Percentiles rank a stretch among this genome's conserved stretches.
These are phyloP conservation scores for Solanum corneliomulleri DNA, from an alignment of 257 asterid species.

Conservation along the genomic window DNA sequence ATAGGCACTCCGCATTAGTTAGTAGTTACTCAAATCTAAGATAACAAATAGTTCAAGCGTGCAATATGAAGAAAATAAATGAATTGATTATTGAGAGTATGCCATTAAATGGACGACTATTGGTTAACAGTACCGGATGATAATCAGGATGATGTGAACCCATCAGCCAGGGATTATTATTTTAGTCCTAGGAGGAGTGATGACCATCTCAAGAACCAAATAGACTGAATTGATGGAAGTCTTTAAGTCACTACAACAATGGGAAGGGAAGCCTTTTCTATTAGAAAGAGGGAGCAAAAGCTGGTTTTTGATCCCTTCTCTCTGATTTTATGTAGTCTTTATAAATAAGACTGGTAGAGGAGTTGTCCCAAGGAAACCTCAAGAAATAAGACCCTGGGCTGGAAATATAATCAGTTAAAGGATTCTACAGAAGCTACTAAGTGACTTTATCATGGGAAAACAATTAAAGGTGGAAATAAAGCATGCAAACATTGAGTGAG, in stretches of 20 bases:
- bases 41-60: background rate
- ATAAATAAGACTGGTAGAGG: background rate
- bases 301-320: background rate
- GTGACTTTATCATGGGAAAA: background rate
- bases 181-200: background rate
- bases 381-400: background rate
- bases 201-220: background rate
- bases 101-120: background rate
- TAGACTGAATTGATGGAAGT: background rate
- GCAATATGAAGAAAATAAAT: background rate
- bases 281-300: background rate
- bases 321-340: background rate
- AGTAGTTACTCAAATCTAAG: background rate
- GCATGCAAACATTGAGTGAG: background rate
- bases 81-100: background rate
- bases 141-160: background rate
- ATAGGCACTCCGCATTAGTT: background rate
- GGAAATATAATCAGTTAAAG: background rate
- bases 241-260: background rate
- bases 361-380: background rate
- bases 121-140: background rate
- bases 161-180: background rate
- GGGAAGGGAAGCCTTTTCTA: background rate
- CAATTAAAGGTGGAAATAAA: background rate
- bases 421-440: background rate